A percentile compares a stretch with the other conserved stretches of the same genome.
These are phyloP conservation scores for Phytophthora agathidicida DNA, from an alignment of 352 stramenopile genomes.

Conservation along the genomic window DNA sequence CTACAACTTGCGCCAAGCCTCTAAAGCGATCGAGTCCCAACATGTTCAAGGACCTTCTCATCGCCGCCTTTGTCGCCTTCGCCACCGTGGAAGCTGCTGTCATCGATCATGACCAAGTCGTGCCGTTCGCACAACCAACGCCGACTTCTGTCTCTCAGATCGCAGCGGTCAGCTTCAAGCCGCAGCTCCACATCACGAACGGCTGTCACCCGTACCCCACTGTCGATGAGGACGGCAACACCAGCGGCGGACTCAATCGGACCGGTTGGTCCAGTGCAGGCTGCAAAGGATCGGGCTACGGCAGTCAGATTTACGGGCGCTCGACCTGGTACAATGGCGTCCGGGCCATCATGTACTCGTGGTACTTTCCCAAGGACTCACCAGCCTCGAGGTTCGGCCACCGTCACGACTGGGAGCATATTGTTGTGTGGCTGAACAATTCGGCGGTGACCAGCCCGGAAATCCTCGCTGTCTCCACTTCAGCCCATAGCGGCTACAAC, in stretches of 20 bases:
- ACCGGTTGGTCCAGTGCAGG: slow-evolving; percentile 2
- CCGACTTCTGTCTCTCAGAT: not conserved
- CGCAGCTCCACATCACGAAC: slow-evolving; percentile 5
- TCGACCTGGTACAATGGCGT: slow-evolving; percentile 1
- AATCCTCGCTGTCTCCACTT: slow-evolving; percentile 2
- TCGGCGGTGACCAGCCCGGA: not conserved
- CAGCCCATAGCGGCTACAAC: not conserved
- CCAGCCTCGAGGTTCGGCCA: not conserved
- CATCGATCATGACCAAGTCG: too few relatives aligned
- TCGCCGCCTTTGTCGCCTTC: too few relatives aligned
- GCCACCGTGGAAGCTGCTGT: too few relatives aligned
- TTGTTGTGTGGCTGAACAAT: slow-evolving; percentile 4
- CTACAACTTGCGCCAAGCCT: too few relatives aligned
- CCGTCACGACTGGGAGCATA: not conserved
- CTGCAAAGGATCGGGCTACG: slow-evolving; percentile 6
- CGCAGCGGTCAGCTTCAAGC: not conserved
- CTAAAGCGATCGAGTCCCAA: too few relatives aligned
- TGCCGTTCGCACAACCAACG: slow-evolving; percentile 7
- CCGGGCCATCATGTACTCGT: not conserved
- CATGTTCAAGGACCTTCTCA: too few relatives aligned
- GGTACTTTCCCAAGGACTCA: slow-evolving; percentile 7
- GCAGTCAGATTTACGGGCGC: slow-evolving; percentile 6
- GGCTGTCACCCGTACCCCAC: slow-evolving; percentile 1
- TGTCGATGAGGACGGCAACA: not conserved
- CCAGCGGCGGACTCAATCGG: not conserved